Percentiles rank a stretch among this genome's conserved stretches.
These are phyloP conservation scores for Lasiodiplodia theobromae DNA, from an alignment of 2,329 filamentous ascomycete genomes.

Conservation along the genomic window DNA sequence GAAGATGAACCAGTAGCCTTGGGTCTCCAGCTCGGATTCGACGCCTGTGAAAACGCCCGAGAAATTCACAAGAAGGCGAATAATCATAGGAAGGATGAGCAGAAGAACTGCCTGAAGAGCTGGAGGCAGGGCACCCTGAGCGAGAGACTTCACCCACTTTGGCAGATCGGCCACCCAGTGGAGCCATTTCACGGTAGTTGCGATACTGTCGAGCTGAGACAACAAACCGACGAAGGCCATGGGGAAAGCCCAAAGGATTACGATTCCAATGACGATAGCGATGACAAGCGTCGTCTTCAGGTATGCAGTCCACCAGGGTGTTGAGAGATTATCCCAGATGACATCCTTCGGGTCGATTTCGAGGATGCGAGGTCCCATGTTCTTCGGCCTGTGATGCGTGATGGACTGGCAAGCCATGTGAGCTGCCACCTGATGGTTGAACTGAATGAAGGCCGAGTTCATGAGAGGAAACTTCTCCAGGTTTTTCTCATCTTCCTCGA, in stretches of 20 bases:
- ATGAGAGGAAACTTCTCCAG: slow-evolving; percentile 87
- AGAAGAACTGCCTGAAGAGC: slow-evolving; percentile 78
- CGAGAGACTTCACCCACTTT: slow-evolving; percentile 65
- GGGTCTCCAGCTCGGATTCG: slow-evolving; percentile 80
- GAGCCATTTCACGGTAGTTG: slow-evolving; percentile 72
- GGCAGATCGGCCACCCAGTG: slow-evolving; percentile 71
- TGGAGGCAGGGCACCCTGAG: slow-evolving; percentile 88
- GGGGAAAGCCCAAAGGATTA: slow-evolving; percentile 88
- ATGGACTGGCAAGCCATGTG: slow-evolving; percentile 97
- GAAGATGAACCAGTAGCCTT: slow-evolving; percentile 92
- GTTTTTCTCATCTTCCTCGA: slow-evolving; percentile 86
- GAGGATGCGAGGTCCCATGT: slow-evolving; percentile 92
- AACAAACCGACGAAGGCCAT: slow-evolving; percentile 87
- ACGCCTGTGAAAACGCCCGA: slow-evolving; percentile 86
- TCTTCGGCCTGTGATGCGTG: slow-evolving; percentile 87
- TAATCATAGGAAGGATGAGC: slow-evolving; percentile 79
- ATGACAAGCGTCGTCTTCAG: slow-evolving; percentile 72
- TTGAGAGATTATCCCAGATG: slow-evolving; percentile 96
- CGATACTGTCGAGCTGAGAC: slow-evolving; percentile 76
- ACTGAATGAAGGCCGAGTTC: slow-evolving; percentile 98
- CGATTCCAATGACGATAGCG: slow-evolving; percentile 72
- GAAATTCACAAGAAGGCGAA: slow-evolving; percentile 73
- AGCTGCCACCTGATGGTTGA: slow-evolving; percentile 95
- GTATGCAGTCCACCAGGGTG: slow-evolving; percentile 93
- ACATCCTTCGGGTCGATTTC: slow-evolving; percentile 94